phyloP scores from a whole-genome alignment of 176 grass and related monocot genomes.

The Triticum turgidum region DNA sequence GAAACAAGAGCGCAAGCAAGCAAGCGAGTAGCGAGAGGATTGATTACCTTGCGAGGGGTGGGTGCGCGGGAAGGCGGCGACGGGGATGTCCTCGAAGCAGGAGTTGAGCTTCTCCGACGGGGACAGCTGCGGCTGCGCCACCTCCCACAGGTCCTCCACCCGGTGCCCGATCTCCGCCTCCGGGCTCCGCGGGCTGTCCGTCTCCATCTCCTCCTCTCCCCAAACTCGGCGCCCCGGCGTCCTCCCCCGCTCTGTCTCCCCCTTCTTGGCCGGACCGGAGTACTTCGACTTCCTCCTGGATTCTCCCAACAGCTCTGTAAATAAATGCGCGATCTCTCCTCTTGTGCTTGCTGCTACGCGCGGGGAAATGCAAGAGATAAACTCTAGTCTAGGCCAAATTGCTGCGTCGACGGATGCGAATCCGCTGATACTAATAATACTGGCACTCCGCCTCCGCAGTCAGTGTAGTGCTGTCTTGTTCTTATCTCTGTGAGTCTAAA shows the following conservation, averaged over 20 bases:
- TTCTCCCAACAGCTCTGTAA: neutral
- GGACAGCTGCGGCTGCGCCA: conserved; percentile 81
- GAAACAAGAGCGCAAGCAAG: neutral
- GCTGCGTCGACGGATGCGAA: neutral
- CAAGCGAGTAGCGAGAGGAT: neutral
- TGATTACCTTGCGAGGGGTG: conserved; percentile 56
- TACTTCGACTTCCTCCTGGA: too few relatives aligned
- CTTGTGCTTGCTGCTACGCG: neutral
- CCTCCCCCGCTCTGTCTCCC: neutral
- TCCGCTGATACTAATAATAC: neutral
- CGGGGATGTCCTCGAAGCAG: conserved; percentile 81
- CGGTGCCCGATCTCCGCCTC: conserved; percentile 90
- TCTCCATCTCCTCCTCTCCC: conserved; percentile 1
- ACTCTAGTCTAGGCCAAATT: neutral
- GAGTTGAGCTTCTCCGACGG: conserved; percentile 98
- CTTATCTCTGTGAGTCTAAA: neutral
- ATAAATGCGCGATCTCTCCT: neutral
- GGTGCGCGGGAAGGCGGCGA: conserved; percentile 65
- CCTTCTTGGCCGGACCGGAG: neutral
- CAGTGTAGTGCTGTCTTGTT: neutral
- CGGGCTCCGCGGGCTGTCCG: conserved; percentile 82
- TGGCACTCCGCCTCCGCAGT: neutral
- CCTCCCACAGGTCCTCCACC: conserved; percentile 95
- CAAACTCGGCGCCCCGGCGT: neutral
- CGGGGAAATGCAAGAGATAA: neutral